A percentile compares a stretch with the other conserved stretches of the same genome.
Evolutionary conservation across 306 rosid genomes (phyloP).

Genomic region (Trifolium dubium): DNA sequence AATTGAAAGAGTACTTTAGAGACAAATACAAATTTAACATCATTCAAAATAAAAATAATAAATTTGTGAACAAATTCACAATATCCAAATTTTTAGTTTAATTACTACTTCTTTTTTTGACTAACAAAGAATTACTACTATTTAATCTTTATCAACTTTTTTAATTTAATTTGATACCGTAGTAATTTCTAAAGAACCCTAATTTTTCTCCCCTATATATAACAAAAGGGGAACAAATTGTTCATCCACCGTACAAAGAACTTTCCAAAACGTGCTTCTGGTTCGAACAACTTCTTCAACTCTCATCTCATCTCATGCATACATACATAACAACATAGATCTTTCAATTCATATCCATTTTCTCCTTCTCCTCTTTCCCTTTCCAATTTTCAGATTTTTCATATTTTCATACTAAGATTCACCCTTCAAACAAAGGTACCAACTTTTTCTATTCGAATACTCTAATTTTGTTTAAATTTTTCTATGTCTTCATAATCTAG

Average conservation of each 20-base stretch:
- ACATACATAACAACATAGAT: conserved; percentile 8
- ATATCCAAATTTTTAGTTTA: no score
- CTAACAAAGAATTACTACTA: no score
- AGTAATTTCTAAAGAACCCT: conserved; percentile 33
- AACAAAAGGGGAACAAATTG: neutral
- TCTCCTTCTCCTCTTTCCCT: neutral
- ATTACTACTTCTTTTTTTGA: no score
- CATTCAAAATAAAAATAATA: no score
- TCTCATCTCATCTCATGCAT: neutral
- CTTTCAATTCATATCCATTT: neutral
- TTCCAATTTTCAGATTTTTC: conserved; percentile 20
- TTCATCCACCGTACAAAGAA: conserved; percentile 35
- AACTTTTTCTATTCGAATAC: conserved; percentile 10
- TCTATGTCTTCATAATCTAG: neutral
- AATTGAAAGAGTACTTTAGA: no score
- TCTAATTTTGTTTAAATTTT: neutral
- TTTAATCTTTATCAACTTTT: neutral
- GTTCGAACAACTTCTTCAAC: conserved; percentile 27
- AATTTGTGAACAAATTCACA: no score
- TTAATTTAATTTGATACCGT: no score
- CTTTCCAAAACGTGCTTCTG: conserved; percentile 28
- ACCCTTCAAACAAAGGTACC: conserved; percentile 37
- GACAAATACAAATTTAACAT: no score
- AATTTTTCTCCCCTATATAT: conserved; percentile 13
- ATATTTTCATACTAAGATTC: conserved; percentile 33